These are phyloP conservation scores for Acacia acuminata DNA, from an alignment of 306 rosid genomes.

Conservation along the genomic window DNA sequence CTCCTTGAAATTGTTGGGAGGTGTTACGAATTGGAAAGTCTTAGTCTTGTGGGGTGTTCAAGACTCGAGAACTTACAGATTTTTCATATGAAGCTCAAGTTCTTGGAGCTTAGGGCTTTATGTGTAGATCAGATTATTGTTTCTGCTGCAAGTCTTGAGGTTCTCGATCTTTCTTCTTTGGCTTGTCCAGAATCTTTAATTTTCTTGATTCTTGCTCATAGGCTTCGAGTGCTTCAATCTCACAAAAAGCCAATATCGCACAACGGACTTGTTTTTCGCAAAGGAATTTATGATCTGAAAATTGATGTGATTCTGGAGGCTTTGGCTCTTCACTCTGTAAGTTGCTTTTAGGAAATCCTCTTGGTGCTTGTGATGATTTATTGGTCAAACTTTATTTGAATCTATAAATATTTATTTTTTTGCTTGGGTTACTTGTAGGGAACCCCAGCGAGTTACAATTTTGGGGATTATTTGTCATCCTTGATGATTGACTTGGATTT, in stretches of 20 bases:
- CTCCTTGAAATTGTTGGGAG: not conserved
- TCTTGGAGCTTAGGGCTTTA: slow-evolving; percentile 17
- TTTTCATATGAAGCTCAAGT: not conserved
- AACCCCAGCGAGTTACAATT: not conserved
- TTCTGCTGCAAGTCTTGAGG: slow-evolving; percentile 11
- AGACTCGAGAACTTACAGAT: slow-evolving; percentile 14
- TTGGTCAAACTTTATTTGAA: not conserved
- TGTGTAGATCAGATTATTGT: not conserved
- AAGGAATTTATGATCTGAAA: not conserved
- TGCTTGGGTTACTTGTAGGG: not conserved
- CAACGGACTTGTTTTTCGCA: fast-evolving
- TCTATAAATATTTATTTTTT: not conserved
- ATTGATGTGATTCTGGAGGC: slow-evolving; percentile 25
- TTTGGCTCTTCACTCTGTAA: slow-evolving; percentile 18
- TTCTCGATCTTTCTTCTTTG: not conserved
- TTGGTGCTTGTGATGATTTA: not conserved
- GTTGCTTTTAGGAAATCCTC: not conserved
- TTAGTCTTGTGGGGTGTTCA: not conserved
- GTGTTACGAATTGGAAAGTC: slow-evolving; percentile 1
- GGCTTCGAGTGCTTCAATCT: not conserved
- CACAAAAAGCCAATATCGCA: not conserved
- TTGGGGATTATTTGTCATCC: not conserved
- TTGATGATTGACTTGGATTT: slow-evolving; percentile 34
- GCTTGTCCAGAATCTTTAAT: not conserved
- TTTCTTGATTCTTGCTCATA: not conserved